Conservation (phyloP, 2,329 filamentous ascomycete species). For the Zymoseptoria ardabiliae region DNA sequence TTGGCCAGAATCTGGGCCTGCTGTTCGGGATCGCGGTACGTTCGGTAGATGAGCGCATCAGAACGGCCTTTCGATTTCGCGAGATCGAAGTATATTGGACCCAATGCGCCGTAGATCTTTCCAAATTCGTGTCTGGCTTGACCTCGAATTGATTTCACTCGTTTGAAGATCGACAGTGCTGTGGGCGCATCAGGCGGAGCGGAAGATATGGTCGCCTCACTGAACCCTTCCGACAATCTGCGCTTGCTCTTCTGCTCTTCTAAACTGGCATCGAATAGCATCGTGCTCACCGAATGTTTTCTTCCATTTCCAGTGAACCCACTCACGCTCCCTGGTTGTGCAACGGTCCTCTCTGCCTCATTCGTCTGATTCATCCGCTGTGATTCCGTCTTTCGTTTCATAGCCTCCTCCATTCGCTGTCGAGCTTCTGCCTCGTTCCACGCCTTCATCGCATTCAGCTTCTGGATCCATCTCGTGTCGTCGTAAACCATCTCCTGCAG, state of each 20-base stretch:
- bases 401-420: slow-evolving; percentile 66
- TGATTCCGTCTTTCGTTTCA: slow-evolving; percentile 50
- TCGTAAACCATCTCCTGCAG: slow-evolving; percentile 99
- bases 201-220: slow-evolving; percentile 57
- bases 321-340: slow-evolving; percentile 29
- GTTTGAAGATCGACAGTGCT: slow-evolving; percentile 62
- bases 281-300: slow-evolving; percentile 42
- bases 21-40: slow-evolving; percentile 78
- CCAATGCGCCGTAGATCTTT: slow-evolving; percentile 79
- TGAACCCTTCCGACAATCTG: slow-evolving; percentile 63
- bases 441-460: slow-evolving; percentile 76
- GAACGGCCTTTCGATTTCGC: slow-evolving; percentile 63
- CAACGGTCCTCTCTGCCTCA: slow-evolving; percentile 33
- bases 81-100: slow-evolving; percentile 83
- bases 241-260: slow-evolving; percentile 55
- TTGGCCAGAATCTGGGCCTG: slow-evolving; percentile 87
- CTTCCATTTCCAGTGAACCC: slow-evolving; percentile 31
- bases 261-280: slow-evolving; percentile 64
- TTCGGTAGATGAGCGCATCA: slow-evolving; percentile 77
- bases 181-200: slow-evolving; percentile 48
- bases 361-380: slow-evolving; percentile 37
- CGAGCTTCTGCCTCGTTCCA: slow-evolving; percentile 89
- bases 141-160: slow-evolving; percentile 71
- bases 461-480: slow-evolving; percentile 87
- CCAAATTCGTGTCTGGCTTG: slow-evolving; percentile 84